Percentiles rank a stretch among this genome's conserved stretches.
phyloP scores from a whole-genome alignment of 306 rosid genomes.

The Lathyrus aphaca region DNA sequence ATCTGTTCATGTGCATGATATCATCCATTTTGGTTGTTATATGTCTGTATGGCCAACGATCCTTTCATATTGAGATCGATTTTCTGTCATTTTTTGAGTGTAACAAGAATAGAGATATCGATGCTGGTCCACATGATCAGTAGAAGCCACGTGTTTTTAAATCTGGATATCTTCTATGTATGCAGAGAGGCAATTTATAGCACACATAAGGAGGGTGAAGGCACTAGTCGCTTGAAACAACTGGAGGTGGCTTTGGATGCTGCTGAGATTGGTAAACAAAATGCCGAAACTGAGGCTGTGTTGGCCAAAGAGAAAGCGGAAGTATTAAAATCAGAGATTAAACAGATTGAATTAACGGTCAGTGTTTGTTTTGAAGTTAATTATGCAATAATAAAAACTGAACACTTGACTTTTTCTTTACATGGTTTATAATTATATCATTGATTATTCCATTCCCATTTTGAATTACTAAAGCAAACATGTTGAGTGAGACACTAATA shows the following conservation, averaged over 20 bases:
- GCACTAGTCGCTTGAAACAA: slow-evolving; percentile 70
- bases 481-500: background rate
- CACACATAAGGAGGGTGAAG: slow-evolving; percentile 74
- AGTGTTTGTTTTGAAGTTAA: slow-evolving; percentile 46
- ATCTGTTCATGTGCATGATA: slow-evolving; percentile 18
- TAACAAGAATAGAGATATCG: background rate
- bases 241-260: slow-evolving; percentile 84
- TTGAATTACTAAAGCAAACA: slow-evolving; percentile 17
- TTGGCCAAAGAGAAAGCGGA: slow-evolving; percentile 72
- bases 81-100: background rate
- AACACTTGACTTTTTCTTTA: slow-evolving; percentile 15
- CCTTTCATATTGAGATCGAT: slow-evolving; percentile 25
- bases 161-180: slow-evolving; percentile 45
- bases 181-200: slow-evolving; percentile 78
- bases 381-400: slow-evolving; percentile 21
- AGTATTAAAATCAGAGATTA: slow-evolving; percentile 67
- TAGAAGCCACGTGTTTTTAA: background rate
- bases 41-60: slow-evolving; percentile 16
- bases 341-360: slow-evolving; percentile 68
- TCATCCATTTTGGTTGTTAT: slow-evolving; percentile 20
- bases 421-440: slow-evolving; percentile 33
- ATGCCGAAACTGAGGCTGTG: slow-evolving; percentile 71
- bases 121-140: slow-evolving; percentile 19
- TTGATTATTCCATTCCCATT: slow-evolving; percentile 34
- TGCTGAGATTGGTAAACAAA: slow-evolving; percentile 63